Percentiles rank a stretch among this genome's conserved stretches.
Evolutionary conservation across 805 yeast species (phyloP).

Genomic region (Kazachstania psychrophila): DNA sequence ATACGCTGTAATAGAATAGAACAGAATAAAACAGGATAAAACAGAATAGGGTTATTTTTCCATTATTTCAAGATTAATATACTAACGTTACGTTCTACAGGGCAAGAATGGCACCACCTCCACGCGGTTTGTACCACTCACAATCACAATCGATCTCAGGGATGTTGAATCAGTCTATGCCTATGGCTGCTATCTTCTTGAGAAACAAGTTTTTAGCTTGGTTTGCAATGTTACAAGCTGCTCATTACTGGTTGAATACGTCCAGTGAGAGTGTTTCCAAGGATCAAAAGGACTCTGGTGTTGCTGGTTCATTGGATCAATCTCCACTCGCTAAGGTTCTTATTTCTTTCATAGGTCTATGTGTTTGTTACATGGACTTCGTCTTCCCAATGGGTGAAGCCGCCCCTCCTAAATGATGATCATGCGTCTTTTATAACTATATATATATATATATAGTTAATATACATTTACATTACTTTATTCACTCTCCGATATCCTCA

Average conservation of each 20-base stretch:
- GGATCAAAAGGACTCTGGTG: constrained; percentile 22
- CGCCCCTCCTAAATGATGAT: not conserved
- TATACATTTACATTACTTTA: not conserved
- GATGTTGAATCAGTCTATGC: constrained; percentile 42
- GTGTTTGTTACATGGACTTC: constrained; percentile 47
- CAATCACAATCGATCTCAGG: constrained; percentile 35
- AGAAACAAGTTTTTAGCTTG: constrained; percentile 36
- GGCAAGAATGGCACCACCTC: no score
- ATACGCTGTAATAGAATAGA: no score
- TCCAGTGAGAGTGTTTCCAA: constrained; percentile 26
- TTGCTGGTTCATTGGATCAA: constrained; percentile 31
- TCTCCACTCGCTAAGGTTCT: constrained; percentile 34
- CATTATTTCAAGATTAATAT: no score
- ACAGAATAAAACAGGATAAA: no score
- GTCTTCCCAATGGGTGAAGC: constrained; percentile 31
- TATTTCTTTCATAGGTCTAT: constrained; percentile 40
- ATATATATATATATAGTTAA: constrained; percentile 1
- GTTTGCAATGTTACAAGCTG: constrained; percentile 44
- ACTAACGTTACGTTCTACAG: no score
- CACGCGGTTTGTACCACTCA: constrained; percentile 35
- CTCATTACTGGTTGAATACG: constrained; percentile 29
- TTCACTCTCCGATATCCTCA: constrained; percentile 61
- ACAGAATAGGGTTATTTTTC: no score
- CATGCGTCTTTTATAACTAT: not conserved
- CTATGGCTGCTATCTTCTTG: constrained; percentile 64